Evolutionary conservation across 495 filamentous ascomycete species (phyloP).

Genomic region (Apodospora peruviana): DNA sequence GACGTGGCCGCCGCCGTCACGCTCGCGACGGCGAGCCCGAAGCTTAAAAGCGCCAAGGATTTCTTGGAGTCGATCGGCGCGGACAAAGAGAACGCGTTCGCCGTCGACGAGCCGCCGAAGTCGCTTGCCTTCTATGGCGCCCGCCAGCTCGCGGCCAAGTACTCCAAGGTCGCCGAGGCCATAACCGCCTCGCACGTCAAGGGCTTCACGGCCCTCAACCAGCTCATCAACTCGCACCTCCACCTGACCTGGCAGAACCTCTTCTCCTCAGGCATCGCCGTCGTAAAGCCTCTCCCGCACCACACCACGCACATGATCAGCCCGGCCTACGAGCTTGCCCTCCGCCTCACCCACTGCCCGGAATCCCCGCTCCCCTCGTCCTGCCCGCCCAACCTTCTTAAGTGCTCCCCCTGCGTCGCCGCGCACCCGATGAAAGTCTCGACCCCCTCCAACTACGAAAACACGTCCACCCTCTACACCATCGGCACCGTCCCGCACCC

Average conservation of each 20-base stretch:
- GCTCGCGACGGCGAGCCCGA: slow-evolving; percentile 49
- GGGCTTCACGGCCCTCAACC: slow-evolving; percentile 57
- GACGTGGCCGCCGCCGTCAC: slow-evolving; percentile 63
- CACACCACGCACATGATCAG: slow-evolving; percentile 67
- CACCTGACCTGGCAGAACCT: slow-evolving; percentile 77
- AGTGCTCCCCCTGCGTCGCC: slow-evolving; percentile 68
- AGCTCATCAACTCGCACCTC: slow-evolving; percentile 79
- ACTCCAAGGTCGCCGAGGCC: slow-evolving; percentile 60
- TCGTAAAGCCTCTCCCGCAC: slow-evolving; percentile 70
- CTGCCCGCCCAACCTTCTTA: slow-evolving; percentile 77
- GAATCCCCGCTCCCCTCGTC: slow-evolving; percentile 62
- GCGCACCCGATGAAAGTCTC: slow-evolving; percentile 50
- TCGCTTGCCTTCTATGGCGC: slow-evolving; percentile 76
- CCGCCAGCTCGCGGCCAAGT: slow-evolving; percentile 52
- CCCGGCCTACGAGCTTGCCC: slow-evolving; percentile 64
- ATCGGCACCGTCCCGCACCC: slow-evolving; percentile 89
- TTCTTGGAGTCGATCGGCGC: slow-evolving; percentile 51
- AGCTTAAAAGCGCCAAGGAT: slow-evolving; percentile 49
- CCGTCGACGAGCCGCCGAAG: slow-evolving; percentile 54
- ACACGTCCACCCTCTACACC: slow-evolving; percentile 62
- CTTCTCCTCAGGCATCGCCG: slow-evolving; percentile 67
- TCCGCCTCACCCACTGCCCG: slow-evolving; percentile 67
- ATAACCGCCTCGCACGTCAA: slow-evolving; percentile 46
- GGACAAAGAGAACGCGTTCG: slow-evolving; percentile 38
- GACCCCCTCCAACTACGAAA: slow-evolving; percentile 53